Conservation (phyloP, 345 rosid genomes). For the Aethionema arabicum region DNA sequence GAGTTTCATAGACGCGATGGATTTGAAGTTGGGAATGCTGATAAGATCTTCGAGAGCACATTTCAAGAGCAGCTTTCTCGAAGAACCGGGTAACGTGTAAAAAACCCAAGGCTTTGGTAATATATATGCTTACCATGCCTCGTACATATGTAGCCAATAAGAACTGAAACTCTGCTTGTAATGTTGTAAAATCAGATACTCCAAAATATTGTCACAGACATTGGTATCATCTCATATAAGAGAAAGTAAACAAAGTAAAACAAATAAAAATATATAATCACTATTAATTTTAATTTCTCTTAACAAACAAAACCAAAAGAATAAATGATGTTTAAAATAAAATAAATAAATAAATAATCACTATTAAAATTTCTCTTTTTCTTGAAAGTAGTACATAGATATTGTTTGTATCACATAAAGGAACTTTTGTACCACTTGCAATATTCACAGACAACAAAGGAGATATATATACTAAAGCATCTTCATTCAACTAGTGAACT, state of each 20-base stretch:
- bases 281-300: too few relatives aligned
- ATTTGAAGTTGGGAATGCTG: conserved; percentile 92
- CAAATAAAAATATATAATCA: too few relatives aligned
- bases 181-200: background rate
- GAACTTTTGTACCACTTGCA: conserved; percentile 34
- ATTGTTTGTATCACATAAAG: conserved; percentile 21
- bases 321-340: conserved; percentile 26
- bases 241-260: background rate
- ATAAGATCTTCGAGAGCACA: conserved; percentile 95
- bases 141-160: conserved; percentile 27
- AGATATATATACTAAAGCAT: conserved; percentile 21
- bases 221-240: background rate
- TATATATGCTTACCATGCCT: conserved; percentile 5
- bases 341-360: conserved; percentile 21
- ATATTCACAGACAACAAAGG: conserved; percentile 14
- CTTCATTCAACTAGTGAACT: conserved; percentile 18
- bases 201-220: background rate
- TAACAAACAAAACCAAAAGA: conserved; percentile 27
- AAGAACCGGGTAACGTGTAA: conserved; percentile 18
- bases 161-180: conserved; percentile 27
- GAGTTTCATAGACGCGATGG: conserved; percentile 85
- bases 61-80: conserved; percentile 30
- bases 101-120: background rate
- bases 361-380: conserved; percentile 34
- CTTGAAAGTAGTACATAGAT: conserved; percentile 19